A percentile compares a stretch with the other conserved stretches of the same genome.
Evolutionary conservation across 2,329 filamentous ascomycete genomes (phyloP).

Genomic region (Neospermospora avenae): DNA sequence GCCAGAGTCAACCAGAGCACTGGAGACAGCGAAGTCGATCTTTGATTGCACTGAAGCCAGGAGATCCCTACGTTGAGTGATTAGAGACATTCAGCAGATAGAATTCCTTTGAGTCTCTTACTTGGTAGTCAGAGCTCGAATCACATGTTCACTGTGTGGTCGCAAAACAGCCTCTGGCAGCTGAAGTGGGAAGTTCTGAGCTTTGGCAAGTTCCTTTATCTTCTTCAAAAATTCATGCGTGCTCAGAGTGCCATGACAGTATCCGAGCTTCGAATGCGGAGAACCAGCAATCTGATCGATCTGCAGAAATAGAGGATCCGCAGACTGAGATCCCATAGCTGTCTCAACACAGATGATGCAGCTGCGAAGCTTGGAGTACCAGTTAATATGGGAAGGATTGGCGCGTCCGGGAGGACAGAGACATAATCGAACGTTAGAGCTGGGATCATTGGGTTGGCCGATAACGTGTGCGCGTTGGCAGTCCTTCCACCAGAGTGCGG

Average conservation of each 20-base stretch:
- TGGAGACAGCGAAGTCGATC: not conserved
- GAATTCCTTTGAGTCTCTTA: not conserved
- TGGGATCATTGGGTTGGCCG: not conserved
- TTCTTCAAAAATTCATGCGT: not conserved
- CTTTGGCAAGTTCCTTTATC: not conserved
- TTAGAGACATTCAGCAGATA: not conserved
- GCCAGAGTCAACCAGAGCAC: not conserved
- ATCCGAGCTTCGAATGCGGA: not conserved
- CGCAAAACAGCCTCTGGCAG: slow-evolving; percentile 1
- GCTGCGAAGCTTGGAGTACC: not conserved
- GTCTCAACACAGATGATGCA: slow-evolving; percentile 3
- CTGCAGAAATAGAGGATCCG: not conserved
- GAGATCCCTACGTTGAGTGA: not conserved
- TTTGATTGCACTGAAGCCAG: not conserved
- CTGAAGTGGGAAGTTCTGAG: slow-evolving; percentile 1
- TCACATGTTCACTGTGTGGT: not conserved
- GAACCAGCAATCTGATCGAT: not conserved
- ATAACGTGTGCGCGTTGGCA: not conserved
- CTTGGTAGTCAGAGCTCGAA: not conserved
- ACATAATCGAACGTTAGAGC: not conserved
- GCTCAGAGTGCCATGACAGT: slow-evolving; percentile 1
- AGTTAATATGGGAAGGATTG: not conserved
- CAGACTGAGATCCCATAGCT: not conserved
- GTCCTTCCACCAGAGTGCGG: not conserved
- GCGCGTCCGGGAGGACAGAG: slow-evolving; percentile 3